Evolutionary conservation across 2,329 filamentous ascomycete genomes (phyloP).

Genomic region (Penicillium sp.): DNA sequence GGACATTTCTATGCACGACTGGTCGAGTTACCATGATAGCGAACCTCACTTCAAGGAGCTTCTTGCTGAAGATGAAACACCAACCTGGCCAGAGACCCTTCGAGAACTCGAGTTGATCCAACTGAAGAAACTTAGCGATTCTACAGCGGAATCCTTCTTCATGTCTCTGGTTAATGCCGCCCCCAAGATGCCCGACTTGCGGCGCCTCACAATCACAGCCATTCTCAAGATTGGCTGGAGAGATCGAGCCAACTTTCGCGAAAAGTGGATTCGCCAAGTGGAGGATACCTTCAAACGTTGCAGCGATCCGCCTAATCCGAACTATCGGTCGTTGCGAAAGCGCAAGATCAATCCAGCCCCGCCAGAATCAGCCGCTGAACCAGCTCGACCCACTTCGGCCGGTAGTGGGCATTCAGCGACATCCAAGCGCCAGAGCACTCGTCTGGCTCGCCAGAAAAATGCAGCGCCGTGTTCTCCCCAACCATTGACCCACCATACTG

Average conservation of each 20-base stretch:
- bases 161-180: slow-evolving; percentile 70
- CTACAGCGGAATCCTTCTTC: slow-evolving; percentile 70
- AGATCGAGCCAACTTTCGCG: slow-evolving; percentile 70
- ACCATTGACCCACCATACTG: slow-evolving; percentile 5
- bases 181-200: slow-evolving; percentile 58
- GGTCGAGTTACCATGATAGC: slow-evolving; percentile 61
- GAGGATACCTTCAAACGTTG: slow-evolving; percentile 44
- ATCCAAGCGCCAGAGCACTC: slow-evolving; percentile 37
- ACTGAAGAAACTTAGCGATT: slow-evolving; percentile 66
- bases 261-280: slow-evolving; percentile 68
- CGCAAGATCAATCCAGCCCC: slow-evolving; percentile 1
- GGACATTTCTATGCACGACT: slow-evolving; percentile 72
- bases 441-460: slow-evolving; percentile 28
- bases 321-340: slow-evolving; percentile 21
- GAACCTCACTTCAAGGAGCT: slow-evolving; percentile 69
- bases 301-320: slow-evolving; percentile 27
- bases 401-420: slow-evolving; percentile 14
- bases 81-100: slow-evolving; percentile 71
- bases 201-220: slow-evolving; percentile 65
- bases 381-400: slow-evolving; percentile 10
- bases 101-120: slow-evolving; percentile 68
- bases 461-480: slow-evolving; percentile 4
- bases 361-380: slow-evolving; percentile 1
- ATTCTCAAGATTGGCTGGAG: slow-evolving; percentile 77
- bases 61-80: slow-evolving; percentile 53